Percentiles rank a stretch among this genome's conserved stretches.
These are phyloP conservation scores for Magnusiomyces starmeri DNA, from an alignment of 1,139 yeast species.

Conservation along the genomic window DNA sequence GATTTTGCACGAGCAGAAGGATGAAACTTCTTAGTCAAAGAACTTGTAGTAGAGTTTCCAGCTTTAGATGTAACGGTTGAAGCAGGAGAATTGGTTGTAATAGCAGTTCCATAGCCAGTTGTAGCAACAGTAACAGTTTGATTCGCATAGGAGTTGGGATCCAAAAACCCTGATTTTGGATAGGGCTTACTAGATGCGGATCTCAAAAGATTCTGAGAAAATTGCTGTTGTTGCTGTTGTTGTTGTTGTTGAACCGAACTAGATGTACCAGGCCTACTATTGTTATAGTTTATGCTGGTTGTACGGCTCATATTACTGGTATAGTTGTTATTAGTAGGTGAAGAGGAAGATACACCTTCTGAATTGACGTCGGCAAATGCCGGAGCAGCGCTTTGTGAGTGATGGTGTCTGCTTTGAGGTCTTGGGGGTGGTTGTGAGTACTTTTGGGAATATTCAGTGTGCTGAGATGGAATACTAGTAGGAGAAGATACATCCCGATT, in stretches of 20 bases:
- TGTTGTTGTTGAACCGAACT: background rate
- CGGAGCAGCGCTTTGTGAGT: conserved; percentile 8
- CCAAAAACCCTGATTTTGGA: background rate
- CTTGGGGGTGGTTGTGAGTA: no score
- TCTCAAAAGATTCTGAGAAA: background rate
- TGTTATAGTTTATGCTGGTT: background rate
- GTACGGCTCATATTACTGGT: background rate
- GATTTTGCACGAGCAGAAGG: conserved; percentile 89
- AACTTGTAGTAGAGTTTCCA: background rate
- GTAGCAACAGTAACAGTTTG: background rate
- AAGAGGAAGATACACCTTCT: background rate
- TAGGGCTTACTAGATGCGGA: background rate
- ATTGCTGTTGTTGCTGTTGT: background rate
- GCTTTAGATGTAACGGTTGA: background rate
- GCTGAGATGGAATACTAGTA: background rate
- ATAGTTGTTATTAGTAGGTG: background rate
- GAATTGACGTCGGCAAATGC: conserved; percentile 3
- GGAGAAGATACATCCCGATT: conserved; percentile 14
- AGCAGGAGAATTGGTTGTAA: background rate
- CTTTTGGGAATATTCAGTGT: background rate
- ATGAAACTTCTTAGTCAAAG: conserved; percentile 34
- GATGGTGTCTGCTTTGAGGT: conserved; percentile 5
- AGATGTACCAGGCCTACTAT: background rate
- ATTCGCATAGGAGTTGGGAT: background rate
- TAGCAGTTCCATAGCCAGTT: background rate